phyloP scores from a whole-genome alignment of 1,284 basidiomycete genomes.

The Irpex sp. region DNA sequence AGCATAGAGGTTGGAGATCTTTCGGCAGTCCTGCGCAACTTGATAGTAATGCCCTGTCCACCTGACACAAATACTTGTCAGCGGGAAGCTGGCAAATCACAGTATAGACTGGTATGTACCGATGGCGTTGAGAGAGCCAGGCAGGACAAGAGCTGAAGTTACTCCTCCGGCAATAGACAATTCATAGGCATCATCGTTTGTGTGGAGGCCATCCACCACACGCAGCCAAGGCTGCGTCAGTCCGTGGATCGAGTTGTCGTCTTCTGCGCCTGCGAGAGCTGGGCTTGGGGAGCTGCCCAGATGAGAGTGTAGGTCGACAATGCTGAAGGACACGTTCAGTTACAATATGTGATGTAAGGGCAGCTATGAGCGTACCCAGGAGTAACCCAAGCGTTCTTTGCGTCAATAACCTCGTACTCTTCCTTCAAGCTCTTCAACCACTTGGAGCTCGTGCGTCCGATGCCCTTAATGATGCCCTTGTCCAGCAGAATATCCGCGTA shows the following conservation, averaged over 20 bases:
- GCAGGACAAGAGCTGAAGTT: conserved; percentile 66
- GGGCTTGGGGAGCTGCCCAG: conserved; percentile 45
- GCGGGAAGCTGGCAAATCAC: not conserved
- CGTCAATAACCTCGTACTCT: conserved; percentile 24
- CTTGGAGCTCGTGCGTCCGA: conserved; percentile 20
- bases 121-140: conserved; percentile 54
- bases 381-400: conserved; percentile 33
- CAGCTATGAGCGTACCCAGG: conserved; percentile 29
- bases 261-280: conserved; percentile 31
- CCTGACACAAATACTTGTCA: conserved; percentile 18
- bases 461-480: conserved; percentile 33
- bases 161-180: conserved; percentile 59
- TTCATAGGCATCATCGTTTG: conserved; percentile 45
- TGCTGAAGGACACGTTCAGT: conserved; percentile 25
- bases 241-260: conserved; percentile 38
- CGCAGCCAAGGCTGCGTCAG: conserved; percentile 49
- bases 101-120: conserved; percentile 28
- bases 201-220: conserved; percentile 45
- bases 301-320: conserved; percentile 63
- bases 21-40: conserved; percentile 43
- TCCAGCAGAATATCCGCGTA: conserved; percentile 35
- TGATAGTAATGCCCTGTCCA: conserved; percentile 49
- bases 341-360: not conserved
- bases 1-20: conserved; percentile 42
- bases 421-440: conserved; percentile 13